Conservation (phyloP, 2,329 filamentous ascomycete species). For the Paraphaeosphaeria sporulosa region DNA sequence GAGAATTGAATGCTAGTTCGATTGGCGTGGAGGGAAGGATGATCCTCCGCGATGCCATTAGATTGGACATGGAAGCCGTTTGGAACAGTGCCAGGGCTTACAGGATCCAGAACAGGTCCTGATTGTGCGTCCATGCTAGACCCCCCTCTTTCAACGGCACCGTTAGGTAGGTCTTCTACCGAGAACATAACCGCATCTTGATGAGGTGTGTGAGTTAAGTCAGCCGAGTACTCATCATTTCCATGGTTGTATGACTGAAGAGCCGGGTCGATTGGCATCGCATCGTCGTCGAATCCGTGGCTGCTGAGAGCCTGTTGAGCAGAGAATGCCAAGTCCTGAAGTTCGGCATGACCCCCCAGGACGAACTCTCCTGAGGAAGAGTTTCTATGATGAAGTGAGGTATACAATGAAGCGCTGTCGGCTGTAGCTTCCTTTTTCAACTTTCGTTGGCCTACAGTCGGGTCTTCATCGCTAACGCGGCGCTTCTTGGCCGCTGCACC, state of each 20-base stretch:
- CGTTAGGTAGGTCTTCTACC: slow-evolving; percentile 39
- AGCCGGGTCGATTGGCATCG: slow-evolving; percentile 40
- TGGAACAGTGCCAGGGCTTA: slow-evolving; percentile 33
- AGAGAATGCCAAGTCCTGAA: slow-evolving; percentile 39
- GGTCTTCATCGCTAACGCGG: slow-evolving; percentile 48
- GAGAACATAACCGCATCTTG: slow-evolving; percentile 43
- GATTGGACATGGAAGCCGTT: slow-evolving; percentile 6
- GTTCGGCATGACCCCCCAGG: slow-evolving; percentile 26
- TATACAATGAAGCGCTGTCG: slow-evolving; percentile 31
- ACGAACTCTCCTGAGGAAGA: slow-evolving; percentile 32
- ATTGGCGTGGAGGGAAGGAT: slow-evolving; percentile 17
- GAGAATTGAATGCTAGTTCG: slow-evolving; percentile 18
- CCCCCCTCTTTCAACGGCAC: slow-evolving; percentile 26
- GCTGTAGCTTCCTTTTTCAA: slow-evolving; percentile 38
- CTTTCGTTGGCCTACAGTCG: slow-evolving; percentile 30
- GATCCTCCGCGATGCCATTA: slow-evolving; percentile 17
- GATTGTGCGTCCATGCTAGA: slow-evolving; percentile 19
- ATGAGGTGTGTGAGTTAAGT: slow-evolving; percentile 26
- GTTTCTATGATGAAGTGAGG: slow-evolving; percentile 33
- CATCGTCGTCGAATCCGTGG: slow-evolving; percentile 30
- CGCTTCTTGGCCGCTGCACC: slow-evolving; percentile 65
- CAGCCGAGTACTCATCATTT: slow-evolving; percentile 25
- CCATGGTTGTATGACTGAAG: slow-evolving; percentile 32
- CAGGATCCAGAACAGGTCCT: slow-evolving; percentile 35
- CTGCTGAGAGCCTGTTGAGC: slow-evolving; percentile 37